These are phyloP conservation scores for Euphorbia schlechtendalii DNA, from an alignment of 441 rosid genomes.

Conservation along the genomic window DNA sequence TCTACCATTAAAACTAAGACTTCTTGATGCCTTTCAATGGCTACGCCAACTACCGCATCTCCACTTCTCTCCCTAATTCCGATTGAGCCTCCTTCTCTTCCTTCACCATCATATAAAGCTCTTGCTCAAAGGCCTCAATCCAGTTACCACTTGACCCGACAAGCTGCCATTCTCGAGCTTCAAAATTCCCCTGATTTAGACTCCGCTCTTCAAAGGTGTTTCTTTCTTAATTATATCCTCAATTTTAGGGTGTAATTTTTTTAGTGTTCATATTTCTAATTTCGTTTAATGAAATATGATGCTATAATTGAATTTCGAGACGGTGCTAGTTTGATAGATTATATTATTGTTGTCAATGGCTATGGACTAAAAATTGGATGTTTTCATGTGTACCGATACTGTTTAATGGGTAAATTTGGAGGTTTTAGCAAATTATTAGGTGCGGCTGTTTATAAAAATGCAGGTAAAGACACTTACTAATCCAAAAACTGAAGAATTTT, in stretches of 20 bases:
- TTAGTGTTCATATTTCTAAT: no score
- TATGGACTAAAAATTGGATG: not conserved
- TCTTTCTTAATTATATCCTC: not conserved
- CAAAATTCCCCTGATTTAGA: slow-evolving; percentile 45
- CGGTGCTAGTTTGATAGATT: not conserved
- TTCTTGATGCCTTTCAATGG: slow-evolving; percentile 6
- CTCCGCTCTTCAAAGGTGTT: slow-evolving; percentile 57
- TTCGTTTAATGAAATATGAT: not conserved
- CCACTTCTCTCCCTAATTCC: not conserved
- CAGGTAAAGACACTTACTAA: no score
- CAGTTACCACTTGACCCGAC: slow-evolving; percentile 44
- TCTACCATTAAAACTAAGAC: slow-evolving; percentile 4
- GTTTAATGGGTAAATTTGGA: no score
- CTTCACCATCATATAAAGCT: slow-evolving; percentile 3
- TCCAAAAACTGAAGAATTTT: no score
- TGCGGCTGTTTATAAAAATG: no score
- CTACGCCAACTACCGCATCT: slow-evolving; percentile 16
- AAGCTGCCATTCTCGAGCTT: slow-evolving; percentile 55
- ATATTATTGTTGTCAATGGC: not conserved
- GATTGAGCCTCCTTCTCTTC: slow-evolving; percentile 18
- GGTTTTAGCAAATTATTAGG: no score
- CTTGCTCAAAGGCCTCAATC: slow-evolving; percentile 36
- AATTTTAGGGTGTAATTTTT: no score
- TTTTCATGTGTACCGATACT: no score
- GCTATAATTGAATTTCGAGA: not conserved